These are phyloP conservation scores for Geoglossum cookeanum DNA, from an alignment of 2,329 filamentous ascomycete species.

Conservation along the genomic window DNA sequence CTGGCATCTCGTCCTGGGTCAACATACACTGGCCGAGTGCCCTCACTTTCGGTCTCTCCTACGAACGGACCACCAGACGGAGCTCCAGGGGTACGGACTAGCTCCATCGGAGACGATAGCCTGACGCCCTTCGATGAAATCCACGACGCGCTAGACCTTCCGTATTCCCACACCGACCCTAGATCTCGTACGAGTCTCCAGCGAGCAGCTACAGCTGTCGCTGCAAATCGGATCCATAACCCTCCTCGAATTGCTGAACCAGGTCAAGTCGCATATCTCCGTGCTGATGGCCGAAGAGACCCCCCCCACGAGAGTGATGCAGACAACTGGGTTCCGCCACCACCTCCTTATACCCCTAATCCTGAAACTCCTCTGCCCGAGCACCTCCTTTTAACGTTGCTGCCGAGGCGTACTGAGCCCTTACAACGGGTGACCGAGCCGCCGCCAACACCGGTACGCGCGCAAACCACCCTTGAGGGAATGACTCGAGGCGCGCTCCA, in stretches of 20 bases:
- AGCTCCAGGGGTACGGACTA: neutral
- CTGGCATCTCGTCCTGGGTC: neutral
- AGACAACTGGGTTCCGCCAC: constrained; percentile 75
- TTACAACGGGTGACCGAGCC: constrained; percentile 29
- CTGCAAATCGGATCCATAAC: constrained; percentile 49
- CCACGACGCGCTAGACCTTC: constrained; percentile 46
- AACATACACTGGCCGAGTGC: neutral
- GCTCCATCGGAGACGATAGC: constrained; percentile 6
- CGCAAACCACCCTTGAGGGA: constrained; percentile 1
- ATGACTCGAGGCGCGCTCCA: neutral
- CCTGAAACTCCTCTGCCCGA: constrained; percentile 20
- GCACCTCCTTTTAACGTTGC: constrained; percentile 17
- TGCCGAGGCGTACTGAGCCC: constrained; percentile 26
- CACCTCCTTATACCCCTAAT: constrained; percentile 58
- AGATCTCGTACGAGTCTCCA: constrained; percentile 51
- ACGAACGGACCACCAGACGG: neutral
- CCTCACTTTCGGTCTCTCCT: neutral
- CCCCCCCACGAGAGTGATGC: constrained; percentile 74
- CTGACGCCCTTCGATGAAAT: constrained; percentile 11
- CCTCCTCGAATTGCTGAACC: constrained; percentile 32
- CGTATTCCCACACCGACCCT: constrained; percentile 54
- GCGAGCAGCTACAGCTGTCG: constrained; percentile 57
- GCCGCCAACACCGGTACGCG: constrained; percentile 25
- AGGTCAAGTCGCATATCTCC: constrained; percentile 40
- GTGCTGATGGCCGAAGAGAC: constrained; percentile 50